Percentiles rank a stretch among this genome's conserved stretches.
Conservation (phyloP, 345 rosid species). For the Hibiscus trionum region DNA sequence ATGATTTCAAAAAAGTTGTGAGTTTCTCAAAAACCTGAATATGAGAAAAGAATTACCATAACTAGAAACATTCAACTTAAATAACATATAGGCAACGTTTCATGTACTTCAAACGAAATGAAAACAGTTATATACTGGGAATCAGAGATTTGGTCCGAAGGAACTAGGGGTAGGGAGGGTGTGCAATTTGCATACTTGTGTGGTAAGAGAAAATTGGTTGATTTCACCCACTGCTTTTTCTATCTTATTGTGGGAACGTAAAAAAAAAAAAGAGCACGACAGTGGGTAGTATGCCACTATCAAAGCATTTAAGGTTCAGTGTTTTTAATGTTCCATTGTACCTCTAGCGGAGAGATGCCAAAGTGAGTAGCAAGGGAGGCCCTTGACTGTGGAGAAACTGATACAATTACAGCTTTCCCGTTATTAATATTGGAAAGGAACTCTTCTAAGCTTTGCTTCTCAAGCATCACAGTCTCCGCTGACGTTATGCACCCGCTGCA, state of each 20-base stretch:
- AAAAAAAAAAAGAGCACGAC: neutral
- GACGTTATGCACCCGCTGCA: conserved; percentile 92
- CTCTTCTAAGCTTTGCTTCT: conserved; percentile 91
- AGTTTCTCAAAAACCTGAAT: conserved; percentile 71
- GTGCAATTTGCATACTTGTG: neutral
- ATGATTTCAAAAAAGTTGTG: conserved; percentile 64
- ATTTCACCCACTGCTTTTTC: neutral
- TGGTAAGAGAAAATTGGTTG: neutral
- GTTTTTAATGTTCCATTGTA: neutral
- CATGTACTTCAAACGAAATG: neutral
- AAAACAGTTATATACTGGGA: neutral
- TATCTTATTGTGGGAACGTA: neutral
- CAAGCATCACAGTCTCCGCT: conserved; percentile 92
- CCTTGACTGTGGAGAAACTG: conserved; percentile 82
- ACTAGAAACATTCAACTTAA: neutral
- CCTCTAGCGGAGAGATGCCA: neutral
- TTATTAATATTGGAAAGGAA: conserved; percentile 59
- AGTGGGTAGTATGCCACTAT: neutral
- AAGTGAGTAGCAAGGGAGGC: conserved; percentile 57
- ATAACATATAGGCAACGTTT: neutral
- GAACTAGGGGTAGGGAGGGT: neutral
- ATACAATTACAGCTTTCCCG: conserved; percentile 58
- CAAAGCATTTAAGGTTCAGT: neutral
- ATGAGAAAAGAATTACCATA: neutral
- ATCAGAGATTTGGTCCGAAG: neutral